These are phyloP conservation scores for Aspergillus novofumigatus DNA, from an alignment of 2,329 filamentous ascomycete species.

Conservation along the genomic window DNA sequence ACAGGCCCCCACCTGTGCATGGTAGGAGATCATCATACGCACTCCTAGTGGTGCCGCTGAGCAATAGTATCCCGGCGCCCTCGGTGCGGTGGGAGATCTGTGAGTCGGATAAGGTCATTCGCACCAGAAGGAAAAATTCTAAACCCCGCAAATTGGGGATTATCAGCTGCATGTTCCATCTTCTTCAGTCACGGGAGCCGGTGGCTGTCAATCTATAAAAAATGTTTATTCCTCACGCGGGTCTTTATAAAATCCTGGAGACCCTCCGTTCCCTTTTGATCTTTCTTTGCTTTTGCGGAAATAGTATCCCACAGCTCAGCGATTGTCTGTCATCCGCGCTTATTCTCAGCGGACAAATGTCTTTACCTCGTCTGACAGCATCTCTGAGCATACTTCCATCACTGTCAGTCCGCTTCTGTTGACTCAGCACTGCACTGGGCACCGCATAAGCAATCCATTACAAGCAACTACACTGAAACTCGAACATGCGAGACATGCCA, in stretches of 20 bases:
- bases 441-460: neutral
- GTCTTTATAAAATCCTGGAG: neutral
- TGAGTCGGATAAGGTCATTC: neutral
- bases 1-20: neutral
- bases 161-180: neutral
- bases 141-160: neutral
- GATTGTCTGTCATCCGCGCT: neutral
- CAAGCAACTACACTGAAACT: neutral
- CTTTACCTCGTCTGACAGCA: neutral
- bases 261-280: neutral
- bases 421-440: neutral
- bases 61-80: neutral
- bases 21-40: neutral
- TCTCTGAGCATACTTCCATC: neutral
- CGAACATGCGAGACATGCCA: constrained; percentile 31
- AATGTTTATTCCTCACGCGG: neutral
- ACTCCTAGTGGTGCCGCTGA: neutral
- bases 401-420: neutral
- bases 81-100: neutral
- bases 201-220: neutral
- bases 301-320: neutral
- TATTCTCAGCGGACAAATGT: neutral
- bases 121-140: neutral
- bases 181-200: neutral
- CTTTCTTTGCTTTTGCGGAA: neutral